Base-by-base conservation (phyloP, 2,329 filamentous ascomycete genomes). In the Paecilomyces fulvus region DNA sequence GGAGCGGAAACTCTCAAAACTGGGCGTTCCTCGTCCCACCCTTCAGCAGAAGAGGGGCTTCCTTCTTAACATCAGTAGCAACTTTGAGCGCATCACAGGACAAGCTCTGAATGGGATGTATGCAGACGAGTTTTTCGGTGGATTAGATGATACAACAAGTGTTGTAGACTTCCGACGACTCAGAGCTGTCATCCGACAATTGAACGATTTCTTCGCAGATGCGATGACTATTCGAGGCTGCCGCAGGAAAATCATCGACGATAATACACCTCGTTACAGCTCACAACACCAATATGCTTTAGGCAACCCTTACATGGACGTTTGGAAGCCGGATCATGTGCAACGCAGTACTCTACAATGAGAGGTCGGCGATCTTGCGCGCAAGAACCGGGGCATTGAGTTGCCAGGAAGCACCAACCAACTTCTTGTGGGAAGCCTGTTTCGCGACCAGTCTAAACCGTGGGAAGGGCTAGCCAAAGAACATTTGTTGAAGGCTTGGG, bases 61-160 rank as follows among this genome's bases (percentile, higher is more conserved):
- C 7, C 14, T 43, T 17, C 37, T 74, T 3, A 60, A 61, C 8
- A 70, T 78, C 17, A 71, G 73, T 51, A 67, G 67, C 20, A 63
- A 61, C 1, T 78, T 75, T 55, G 69, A 73, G 25, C 59, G 63
- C 0, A 62, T 79, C n/a, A 70, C 68, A 2, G 60, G 60, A 2
- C 65, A 74, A 23, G 74, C 73, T 0, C 55, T 77, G n/a, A 69
- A 72, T 52, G 77, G 77, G 0, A 67, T 66, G 21, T 79, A 79
- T 53, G 54, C 30, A 0, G 69, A 78, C 56, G 56, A 66, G 0
- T 78, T 77, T 57, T 79, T 79, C 49, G 69, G 71, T 3, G 55
- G 48, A 0, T 25, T 61, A 1, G 43, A 55, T 2, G 31, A 64
- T 1, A 63, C 61, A 14, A 55, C 54, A 0, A 59, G 58, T 1